These are phyloP conservation scores for Chaetomiaceae sp. DNA, from an alignment of 2,329 filamentous ascomycete species.

Conservation along the genomic window DNA sequence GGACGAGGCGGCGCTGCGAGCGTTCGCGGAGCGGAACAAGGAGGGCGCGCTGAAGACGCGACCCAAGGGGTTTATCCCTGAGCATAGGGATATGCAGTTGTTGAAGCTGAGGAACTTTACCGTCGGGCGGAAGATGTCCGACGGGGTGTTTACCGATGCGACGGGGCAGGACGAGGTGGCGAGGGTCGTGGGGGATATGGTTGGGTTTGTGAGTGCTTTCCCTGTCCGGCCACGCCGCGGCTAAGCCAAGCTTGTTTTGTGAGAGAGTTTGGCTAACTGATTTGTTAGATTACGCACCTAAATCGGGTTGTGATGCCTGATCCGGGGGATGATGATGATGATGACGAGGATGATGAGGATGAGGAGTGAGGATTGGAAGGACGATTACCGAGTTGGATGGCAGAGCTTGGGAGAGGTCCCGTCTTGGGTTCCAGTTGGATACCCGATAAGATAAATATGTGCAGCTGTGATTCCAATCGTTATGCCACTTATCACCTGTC, in stretches of 20 bases:
- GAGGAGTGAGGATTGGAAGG: not conserved
- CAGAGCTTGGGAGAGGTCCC: too few relatives aligned
- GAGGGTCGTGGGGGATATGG: constrained; percentile 62
- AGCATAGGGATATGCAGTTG: constrained; percentile 64
- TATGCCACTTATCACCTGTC: not conserved
- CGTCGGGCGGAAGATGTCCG: constrained; percentile 61
- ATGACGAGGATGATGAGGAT: constrained; percentile 40
- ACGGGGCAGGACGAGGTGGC: constrained; percentile 60
- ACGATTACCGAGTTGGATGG: too few relatives aligned
- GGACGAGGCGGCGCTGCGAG: constrained; percentile 56
- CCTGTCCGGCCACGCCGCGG: not conserved
- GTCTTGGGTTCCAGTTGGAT: not conserved
- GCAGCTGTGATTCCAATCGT: not conserved
- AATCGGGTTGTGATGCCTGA: constrained; percentile 74
- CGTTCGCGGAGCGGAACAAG: constrained; percentile 66
- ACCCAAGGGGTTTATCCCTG: constrained; percentile 60
- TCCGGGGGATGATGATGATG: constrained; percentile 47
- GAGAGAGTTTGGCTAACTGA: not conserved
- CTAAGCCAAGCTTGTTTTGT: too few relatives aligned
- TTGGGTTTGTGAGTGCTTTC: constrained; percentile 67
- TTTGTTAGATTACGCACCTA: constrained; percentile 60
- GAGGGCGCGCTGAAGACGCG: constrained; percentile 77
- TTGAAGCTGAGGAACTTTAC: constrained; percentile 79
- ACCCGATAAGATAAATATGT: not conserved
- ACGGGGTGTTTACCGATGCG: constrained; percentile 58